Base-by-base conservation (phyloP, 1,284 basidiomycete species). In the Apiotrichum akiyoshidainum region DNA sequence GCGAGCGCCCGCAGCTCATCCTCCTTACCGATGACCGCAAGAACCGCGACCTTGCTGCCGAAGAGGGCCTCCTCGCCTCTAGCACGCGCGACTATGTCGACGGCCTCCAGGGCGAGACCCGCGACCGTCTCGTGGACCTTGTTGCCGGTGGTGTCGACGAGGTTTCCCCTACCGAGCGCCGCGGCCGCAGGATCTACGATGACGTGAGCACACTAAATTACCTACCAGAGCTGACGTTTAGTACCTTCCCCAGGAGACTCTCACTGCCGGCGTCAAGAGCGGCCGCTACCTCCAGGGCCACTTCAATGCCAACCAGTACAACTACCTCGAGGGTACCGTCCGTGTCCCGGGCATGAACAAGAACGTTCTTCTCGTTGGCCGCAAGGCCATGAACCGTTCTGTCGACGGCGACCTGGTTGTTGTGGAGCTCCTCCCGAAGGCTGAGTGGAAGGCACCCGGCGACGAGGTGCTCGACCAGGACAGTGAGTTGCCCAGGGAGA, bases 401-500 rank as follows among this genome's bases (percentile, higher is more conserved):
- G 89, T 98, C 5, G 86, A 97, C 57, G 94, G 96, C 1, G 96
- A 99, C 71, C 79, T 96, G 17, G 93, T 99, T 0, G 92, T 88
- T 0, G 87, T 99, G 1, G 87, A 97, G 73, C 81, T 99, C 0
- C 88, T 98, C 58, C 85, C 88, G 21, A 85, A 95, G 75, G 83
- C 81, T 6, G 88, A 98, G 69, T 99, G 96, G 96, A 92, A 90
- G 73, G 87, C 90, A 0, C 89, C 93, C 5, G 87, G 87, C 5
- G 90, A 97, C 64, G 90, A 95, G 68, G 94, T 99, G 0, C 84
- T 98, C 5, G 95, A 98, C 71, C 88, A 91, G 79, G 92, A 95
- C 67, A 78, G 89, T 90, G 64, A 65, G 84, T 73, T 33, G 34
- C 42, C 54, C 52, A 52, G 14, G n/a, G n/a, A n/a, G n/a, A n/a